Evolutionary conservation across 352 stramenopile genomes (phyloP).

Genomic region (Phytopythium chamaehyphon): DNA sequence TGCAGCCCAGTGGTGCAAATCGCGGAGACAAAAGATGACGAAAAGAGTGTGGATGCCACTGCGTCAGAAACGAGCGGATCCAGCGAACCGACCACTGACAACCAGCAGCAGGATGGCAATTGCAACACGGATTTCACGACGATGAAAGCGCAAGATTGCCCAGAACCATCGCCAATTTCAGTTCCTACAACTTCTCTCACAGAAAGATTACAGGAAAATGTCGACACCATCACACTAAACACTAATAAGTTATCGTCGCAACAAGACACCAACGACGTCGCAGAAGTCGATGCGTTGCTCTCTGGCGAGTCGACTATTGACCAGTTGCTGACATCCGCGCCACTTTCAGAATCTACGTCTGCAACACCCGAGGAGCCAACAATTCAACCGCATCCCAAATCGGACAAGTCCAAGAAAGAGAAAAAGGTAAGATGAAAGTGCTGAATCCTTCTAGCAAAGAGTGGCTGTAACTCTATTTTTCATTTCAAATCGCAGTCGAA

Average conservation of each 20-base stretch:
- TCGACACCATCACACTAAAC: too few species aligned
- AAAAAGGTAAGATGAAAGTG: background rate
- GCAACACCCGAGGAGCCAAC: background rate
- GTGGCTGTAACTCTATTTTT: too few species aligned
- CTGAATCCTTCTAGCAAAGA: background rate
- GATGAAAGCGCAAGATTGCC: background rate
- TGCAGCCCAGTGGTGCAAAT: too few species aligned
- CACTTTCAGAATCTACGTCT: background rate
- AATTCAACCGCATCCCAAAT: background rate
- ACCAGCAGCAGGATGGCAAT: background rate
- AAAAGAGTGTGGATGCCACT: too few species aligned
- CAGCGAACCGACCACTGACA: background rate
- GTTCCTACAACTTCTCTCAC: too few species aligned
- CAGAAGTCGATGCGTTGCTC: background rate
- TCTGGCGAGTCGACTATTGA: constrained; percentile 1
- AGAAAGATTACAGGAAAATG: too few species aligned
- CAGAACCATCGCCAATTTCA: background rate
- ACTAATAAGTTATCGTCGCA: background rate
- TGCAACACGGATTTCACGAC: too few species aligned
- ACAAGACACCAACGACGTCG: background rate
- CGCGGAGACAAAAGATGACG: too few species aligned
- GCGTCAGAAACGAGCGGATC: background rate
- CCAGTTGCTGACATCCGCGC: background rate
- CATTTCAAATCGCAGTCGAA: constrained; percentile 7
- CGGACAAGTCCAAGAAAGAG: constrained; percentile 6